These are phyloP conservation scores for Corymbia maculata DNA, from an alignment of 345 rosid species.

Conservation along the genomic window DNA sequence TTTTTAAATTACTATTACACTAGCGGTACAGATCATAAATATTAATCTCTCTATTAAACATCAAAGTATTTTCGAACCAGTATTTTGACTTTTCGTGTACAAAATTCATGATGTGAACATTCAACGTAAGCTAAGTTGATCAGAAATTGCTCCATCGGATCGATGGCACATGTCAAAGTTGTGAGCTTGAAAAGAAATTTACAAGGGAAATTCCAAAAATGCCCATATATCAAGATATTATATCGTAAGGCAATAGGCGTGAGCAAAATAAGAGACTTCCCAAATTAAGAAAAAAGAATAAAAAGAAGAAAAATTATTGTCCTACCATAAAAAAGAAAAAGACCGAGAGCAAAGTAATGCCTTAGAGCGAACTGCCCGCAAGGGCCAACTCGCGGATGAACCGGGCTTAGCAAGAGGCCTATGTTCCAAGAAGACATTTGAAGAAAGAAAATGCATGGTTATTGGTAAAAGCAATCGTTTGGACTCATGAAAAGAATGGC, in stretches of 20 bases:
- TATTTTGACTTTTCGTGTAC: too few relatives aligned
- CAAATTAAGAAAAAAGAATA: neutral
- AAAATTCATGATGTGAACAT: too few relatives aligned
- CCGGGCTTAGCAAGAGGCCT: neutral
- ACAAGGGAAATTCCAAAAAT: neutral
- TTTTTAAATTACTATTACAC: too few relatives aligned
- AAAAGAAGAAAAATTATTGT: neutral
- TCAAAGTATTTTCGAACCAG: too few relatives aligned
- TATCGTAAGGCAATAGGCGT: neutral
- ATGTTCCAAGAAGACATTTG: neutral
- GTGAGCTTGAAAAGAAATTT: neutral
- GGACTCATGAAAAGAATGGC: too few relatives aligned
- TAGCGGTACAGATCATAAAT: too few relatives aligned
- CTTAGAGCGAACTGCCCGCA: neutral
- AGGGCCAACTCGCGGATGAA: neutral
- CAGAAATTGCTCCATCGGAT: too few relatives aligned
- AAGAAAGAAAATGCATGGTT: too few relatives aligned
- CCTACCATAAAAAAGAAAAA: neutral
- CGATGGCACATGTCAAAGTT: accelerated
- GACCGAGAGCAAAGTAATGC: neutral
- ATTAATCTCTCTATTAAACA: too few relatives aligned
- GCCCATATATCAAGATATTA: neutral
- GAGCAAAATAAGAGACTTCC: neutral
- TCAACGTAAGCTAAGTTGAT: too few relatives aligned
- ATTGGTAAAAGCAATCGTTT: too few relatives aligned